Evolutionary conservation across 2,329 filamentous ascomycete genomes (phyloP), one percentile per base, ranked within the genome.

Genomic region (Fusarium hainanense): DNA sequence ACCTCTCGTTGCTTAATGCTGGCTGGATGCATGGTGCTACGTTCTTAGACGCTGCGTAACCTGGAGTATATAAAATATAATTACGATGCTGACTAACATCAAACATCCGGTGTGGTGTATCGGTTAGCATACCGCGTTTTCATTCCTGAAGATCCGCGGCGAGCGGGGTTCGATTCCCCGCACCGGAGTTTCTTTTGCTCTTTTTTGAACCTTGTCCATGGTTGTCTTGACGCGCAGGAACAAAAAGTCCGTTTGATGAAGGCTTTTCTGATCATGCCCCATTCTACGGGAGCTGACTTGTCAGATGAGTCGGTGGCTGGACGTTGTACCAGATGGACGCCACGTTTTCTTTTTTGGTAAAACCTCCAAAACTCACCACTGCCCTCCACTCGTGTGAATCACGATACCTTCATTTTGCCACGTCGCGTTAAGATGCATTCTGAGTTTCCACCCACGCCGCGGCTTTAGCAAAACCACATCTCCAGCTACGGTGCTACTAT

Each of bases 71-170:
- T 59, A 4, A 0, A 0, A 0, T 1, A 1, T 3, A 13, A 47
- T 18, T 21, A 4, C 5, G 1, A 5, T 3, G 4, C 0, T 40
- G 25, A 27, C 11, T 12, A 30, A 52, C 11, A 62, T 21, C 30
- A 2, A 43, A 37, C 3, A 32, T 63, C 59, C 59, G 59, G 56
- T 63, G 58, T 63, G 59, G 59, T 63, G 59, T 63, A 63, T 63
- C 60, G 60, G 60, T 63, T 63, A 63, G 40, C 60, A 63, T 63
- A 47, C 58, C 60, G 60, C 60, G 60, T 63, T 63, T 63, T 63
- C 60, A 63, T 60, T 20, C 7, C 3, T 14, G 18, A 23, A 42
- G 25, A 60, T 25, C 58, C 60, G 58, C 60, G 60, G 58, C 58
- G 60, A 63, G 60, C 41, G 52, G 60, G 60, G 60, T 63, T 63